Conservation (phyloP, 2,329 filamentous ascomycete species). For the Didymella pomorum region DNA sequence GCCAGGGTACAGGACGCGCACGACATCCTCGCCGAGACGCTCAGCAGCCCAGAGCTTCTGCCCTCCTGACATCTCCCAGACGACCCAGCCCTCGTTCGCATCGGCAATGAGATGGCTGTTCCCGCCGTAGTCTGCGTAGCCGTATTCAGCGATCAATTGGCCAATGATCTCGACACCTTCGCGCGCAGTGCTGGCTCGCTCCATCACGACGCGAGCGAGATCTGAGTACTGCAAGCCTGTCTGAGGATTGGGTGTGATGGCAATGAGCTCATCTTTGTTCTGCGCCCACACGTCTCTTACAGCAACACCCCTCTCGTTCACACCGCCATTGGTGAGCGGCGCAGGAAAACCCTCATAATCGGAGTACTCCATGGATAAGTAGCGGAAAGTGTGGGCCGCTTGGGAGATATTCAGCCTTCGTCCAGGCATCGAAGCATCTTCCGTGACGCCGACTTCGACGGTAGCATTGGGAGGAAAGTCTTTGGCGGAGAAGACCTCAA, state of each 20-base stretch:
- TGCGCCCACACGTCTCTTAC: slow-evolving; percentile 55
- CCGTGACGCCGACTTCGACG: slow-evolving; percentile 54
- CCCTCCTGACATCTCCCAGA: slow-evolving; percentile 48
- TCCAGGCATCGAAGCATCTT: slow-evolving; percentile 51
- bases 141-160: slow-evolving; percentile 50
- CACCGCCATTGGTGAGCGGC: slow-evolving; percentile 55
- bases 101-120: slow-evolving; percentile 56
- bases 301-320: slow-evolving; percentile 54
- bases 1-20: slow-evolving; percentile 48
- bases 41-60: slow-evolving; percentile 49
- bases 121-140: slow-evolving; percentile 55
- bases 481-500: slow-evolving; percentile 55
- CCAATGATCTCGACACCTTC: slow-evolving; percentile 56
- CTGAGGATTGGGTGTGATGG: slow-evolving; percentile 54
- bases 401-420: slow-evolving; percentile 46
- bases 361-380: slow-evolving; percentile 50
- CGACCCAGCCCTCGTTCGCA: slow-evolving; percentile 48
- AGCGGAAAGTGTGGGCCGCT: slow-evolving; percentile 45
- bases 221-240: slow-evolving; percentile 54
- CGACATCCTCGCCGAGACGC: slow-evolving; percentile 40
- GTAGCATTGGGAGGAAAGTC: slow-evolving; percentile 54
- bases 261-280: slow-evolving; percentile 51
- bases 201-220: slow-evolving; percentile 52
- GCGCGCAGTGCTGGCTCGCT: slow-evolving; percentile 52
- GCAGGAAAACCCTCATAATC: slow-evolving; percentile 56